Conservation (phyloP, 768 basidiomycete genomes). For the Leccinum subtestaceum region DNA sequence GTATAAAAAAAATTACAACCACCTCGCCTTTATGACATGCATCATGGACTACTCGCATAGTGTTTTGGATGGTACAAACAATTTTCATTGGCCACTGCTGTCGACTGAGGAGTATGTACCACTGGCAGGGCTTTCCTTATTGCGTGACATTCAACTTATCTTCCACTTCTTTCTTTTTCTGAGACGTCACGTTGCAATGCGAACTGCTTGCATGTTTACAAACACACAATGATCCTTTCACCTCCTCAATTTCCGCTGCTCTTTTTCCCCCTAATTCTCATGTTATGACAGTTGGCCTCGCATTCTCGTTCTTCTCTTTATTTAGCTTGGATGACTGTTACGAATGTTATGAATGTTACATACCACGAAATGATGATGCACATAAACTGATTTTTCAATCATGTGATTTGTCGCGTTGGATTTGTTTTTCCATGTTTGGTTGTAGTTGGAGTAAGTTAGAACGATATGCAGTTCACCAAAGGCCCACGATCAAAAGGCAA, state of each 20-base stretch:
- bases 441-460: slow-evolving; percentile 6
- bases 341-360: slow-evolving; percentile 31
- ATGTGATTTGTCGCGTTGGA: slow-evolving; percentile 21
- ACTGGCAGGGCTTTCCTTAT: slow-evolving; percentile 25
- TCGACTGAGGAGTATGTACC: slow-evolving; percentile 17
- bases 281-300: slow-evolving; percentile 11
- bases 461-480: slow-evolving; percentile 42
- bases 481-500: slow-evolving; percentile 37
- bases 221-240: neutral
- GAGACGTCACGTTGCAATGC: slow-evolving; percentile 2
- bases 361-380: slow-evolving; percentile 23
- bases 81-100: slow-evolving; percentile 10
- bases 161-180: slow-evolving; percentile 7
- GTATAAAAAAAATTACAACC: slow-evolving; percentile 16
- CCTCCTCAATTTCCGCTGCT: slow-evolving; percentile 10
- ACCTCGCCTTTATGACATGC: slow-evolving; percentile 25
- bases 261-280: slow-evolving; percentile 3
- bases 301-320: slow-evolving; percentile 4
- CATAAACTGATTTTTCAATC: slow-evolving; percentile 10
- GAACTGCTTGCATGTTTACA: slow-evolving; percentile 5
- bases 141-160: slow-evolving; percentile 22
- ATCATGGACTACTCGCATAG: slow-evolving; percentile 29
- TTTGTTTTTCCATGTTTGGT: slow-evolving; percentile 21
- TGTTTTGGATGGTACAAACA: slow-evolving; percentile 20
- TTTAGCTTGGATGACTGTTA: slow-evolving; percentile 22